Evolutionary conservation across 441 rosid genomes (phyloP), one percentile per base, ranked within the genome.

Genomic region (Syzygium syzygioides): DNA sequence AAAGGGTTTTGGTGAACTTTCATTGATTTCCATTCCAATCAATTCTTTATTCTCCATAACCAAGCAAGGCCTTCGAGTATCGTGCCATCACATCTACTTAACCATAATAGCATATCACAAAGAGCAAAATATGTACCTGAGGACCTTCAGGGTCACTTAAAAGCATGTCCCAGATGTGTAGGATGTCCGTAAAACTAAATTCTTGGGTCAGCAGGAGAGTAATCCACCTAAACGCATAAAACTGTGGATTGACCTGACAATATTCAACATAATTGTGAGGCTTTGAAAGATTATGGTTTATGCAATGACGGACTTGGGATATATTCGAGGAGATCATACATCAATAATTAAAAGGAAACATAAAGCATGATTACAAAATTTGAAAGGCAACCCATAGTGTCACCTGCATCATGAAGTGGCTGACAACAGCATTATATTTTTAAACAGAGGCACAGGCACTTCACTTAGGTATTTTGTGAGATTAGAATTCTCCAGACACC

Each of bases 221-320:
- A 89, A 98, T 98, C 99, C 99, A 98, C 93, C 99, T 93, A 91
- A 98, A 98, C 30, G 98, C 99, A 54, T 98, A 97, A 87, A 98
- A 98, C 90, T 97, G 99, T 85, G 99, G 99, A 92, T 98, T 97
- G 87, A 97, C 99, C 99, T 97, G 97, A 89, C 92, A 90, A 87
- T 85, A 89, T 86, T 86, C 87, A 90, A 92, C 53, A 68, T 15
- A 86, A 64, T 79, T 60, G 41, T 64, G 55, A 85, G 60, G 90
- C 15, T 71, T 71, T 25, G 9, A 71, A 23, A 28, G 18, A 41
- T n/a, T 45, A 34, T 37, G 56, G 57, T 8, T 76, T 41, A 56
- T n/a, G 37, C 26, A 88, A 84, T n/a, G 23, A 59, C 7, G 0
- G 15, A 26, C 64, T 26, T 59, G 6, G n/a, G 64, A 26, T 59